Base-by-base conservation (phyloP, 1,284 basidiomycete genomes). In the Mycosarcoma mackinlayi region DNA sequence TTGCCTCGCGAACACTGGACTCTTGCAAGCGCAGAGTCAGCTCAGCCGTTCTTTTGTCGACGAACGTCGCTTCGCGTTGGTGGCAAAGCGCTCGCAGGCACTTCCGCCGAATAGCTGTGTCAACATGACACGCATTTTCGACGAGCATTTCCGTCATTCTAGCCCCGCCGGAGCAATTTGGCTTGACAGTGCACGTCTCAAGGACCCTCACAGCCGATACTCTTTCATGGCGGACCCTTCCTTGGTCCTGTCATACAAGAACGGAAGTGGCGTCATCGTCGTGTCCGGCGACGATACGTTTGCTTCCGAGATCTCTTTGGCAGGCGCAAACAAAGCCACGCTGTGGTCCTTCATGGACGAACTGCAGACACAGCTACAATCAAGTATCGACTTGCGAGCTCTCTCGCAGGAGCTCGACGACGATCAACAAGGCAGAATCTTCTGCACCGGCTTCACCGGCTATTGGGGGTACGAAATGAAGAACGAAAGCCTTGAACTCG, bases 381-480 rank as follows among this genome's bases (percentile, higher is more conserved):
- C 34, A 6, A 28, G 47, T 24, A 70, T 52, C 18, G 51, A 64
- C 19, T 13, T 35, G 11, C 18, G 33, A 28, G 34, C 40, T 13
- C 19, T 46, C 10, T 18, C 38, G 1, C 30, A 25, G 10, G 19
- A 24, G 1, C 24, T 53, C 16, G 42, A 58, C 8, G 31, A 65
- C 13, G 57, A 42, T 13, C 49, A 49, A 16, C 46, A 30, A 39
- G 53, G 31, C 66, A 76, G 27, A 77, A 76, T n/a, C 84, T 85
- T 83, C 76, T 78, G 64, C 78, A 84, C 47, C 4, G 87, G 87
- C 1, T 87, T 86, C 82, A 83, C 85, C 1, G 86, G 86, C 0
- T 86, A 84, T 76, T 85, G 86, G 73, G 84, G 84, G 1, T 87
- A 87, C 69, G 87, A 87, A 73, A 86, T 87, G 85, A 86, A 86